Evolutionary conservation across 1,139 yeast species (phyloP), one percentile per base, ranked within the genome.

Genomic region (Protomyces macrosporus): DNA sequence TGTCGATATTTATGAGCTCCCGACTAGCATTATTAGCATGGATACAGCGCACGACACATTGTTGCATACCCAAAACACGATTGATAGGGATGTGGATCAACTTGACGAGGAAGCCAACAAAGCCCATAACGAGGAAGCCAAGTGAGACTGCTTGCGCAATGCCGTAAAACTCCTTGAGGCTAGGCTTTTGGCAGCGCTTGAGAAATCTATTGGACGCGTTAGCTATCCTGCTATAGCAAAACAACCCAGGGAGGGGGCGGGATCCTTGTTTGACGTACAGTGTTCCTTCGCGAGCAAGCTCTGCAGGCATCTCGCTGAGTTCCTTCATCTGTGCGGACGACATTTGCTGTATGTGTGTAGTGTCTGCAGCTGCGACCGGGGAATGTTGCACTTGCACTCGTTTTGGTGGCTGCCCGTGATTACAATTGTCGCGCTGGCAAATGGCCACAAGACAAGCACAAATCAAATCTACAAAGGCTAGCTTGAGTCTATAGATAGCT

Each of bases 121-220:
- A 65, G n/a, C 67, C 67, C 67, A 65, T 65, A 14, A 65, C 52
- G 30, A 65, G 56, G 60, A 65, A 65, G 12, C 67, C 67, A 30
- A 65, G 54, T 6, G 66, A 68, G 16, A 66, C 64, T 35, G 67
- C 67, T 53, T 59, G 60, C 4, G 65, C 65, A 53, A 65, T 61
- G 6, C 60, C 60, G 42, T 55, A 33, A 34, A 65, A 65, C 51
- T 65, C 63, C 59, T 56, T 65, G 55, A 51, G 33, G 51, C 54
- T 53, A 9, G 67, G 67, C 50, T 65, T 65, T 14, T 60, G 62
- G 45, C 67, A 65, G 10, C 67, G 66, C 57, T 65, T 65, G 53
- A 65, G 14, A 40, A 65, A 63, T 14, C 30, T 50, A 32, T 4
- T 9, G 32, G 23, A 23, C 12, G 42, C 42, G n/a, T 39, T 12